Conservation (phyloP, 371 early-diverging fungal species). For the Thermomucor indicae-seudaticae region DNA sequence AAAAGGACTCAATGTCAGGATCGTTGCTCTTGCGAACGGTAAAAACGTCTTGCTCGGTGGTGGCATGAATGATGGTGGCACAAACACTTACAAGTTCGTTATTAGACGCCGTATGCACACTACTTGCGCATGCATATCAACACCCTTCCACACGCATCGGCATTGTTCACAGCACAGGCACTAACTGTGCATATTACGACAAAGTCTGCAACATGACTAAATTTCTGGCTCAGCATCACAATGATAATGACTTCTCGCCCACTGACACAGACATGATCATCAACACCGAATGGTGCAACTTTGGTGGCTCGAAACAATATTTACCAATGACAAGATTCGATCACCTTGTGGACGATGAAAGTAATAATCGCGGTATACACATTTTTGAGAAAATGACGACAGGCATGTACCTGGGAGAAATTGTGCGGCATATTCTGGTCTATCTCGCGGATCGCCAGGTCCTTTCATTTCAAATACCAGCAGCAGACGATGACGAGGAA, state of each 20-base stretch:
- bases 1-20: constrained; percentile 39
- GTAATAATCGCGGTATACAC: constrained; percentile 72
- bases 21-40: constrained; percentile 51
- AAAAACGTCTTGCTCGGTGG: neutral
- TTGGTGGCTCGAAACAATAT: constrained; percentile 60
- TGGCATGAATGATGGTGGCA: too few species aligned
- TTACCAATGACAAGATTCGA: constrained; percentile 84
- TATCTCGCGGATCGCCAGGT: constrained; percentile 68
- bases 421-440: constrained; percentile 72
- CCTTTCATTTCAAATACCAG: constrained; percentile 59
- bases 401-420: constrained; percentile 92
- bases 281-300: constrained; percentile 86
- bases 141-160: constrained; percentile 86
- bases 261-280: constrained; percentile 75
- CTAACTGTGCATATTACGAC: constrained; percentile 87
- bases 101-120: constrained; percentile 87
- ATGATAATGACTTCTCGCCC: constrained; percentile 10
- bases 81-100: too few species aligned
- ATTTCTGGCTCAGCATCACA: constrained; percentile 19
- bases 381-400: constrained; percentile 91
- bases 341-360: constrained; percentile 66
- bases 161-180: constrained; percentile 91
- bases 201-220: constrained; percentile 29
- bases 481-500: constrained; percentile 30
- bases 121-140: constrained; percentile 85